Percentiles rank a stretch among this genome's conserved stretches.
phyloP scores from a whole-genome alignment of 1,284 basidiomycete genomes.

The Heterobasidion parviporum region DNA sequence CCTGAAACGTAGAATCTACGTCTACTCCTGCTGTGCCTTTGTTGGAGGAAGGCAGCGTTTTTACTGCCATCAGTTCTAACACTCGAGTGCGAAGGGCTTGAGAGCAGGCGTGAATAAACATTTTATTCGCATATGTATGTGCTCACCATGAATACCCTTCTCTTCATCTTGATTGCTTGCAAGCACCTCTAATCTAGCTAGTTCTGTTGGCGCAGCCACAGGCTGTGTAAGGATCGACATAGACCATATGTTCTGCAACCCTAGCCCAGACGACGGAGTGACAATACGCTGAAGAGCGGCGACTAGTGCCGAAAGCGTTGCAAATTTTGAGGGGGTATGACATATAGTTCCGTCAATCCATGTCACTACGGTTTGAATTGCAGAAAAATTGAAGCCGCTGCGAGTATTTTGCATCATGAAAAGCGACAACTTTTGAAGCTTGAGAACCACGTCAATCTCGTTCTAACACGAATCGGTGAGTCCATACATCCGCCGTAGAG shows the following conservation, averaged over 20 bases:
- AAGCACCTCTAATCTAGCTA: not conserved
- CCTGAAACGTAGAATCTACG: not conserved
- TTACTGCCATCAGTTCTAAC: conserved; percentile 34
- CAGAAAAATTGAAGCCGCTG: conserved; percentile 39
- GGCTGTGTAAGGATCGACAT: not conserved
- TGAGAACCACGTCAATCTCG: conserved; percentile 10
- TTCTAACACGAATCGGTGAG: conserved; percentile 2
- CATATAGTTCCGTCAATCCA: conserved; percentile 34
- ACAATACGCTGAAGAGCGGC: conserved; percentile 29
- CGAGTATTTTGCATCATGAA: conserved; percentile 24
- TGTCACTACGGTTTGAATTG: conserved; percentile 29
- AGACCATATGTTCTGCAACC: conserved; percentile 49
- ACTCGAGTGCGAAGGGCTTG: conserved; percentile 25
- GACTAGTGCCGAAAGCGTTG: conserved; percentile 20
- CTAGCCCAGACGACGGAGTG: conserved; percentile 47
- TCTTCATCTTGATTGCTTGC: not conserved
- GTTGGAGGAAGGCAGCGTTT: conserved; percentile 18
- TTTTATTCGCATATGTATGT: not conserved
- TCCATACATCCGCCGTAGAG: not conserved
- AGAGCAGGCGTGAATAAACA: conserved; percentile 11
- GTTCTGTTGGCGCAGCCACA: not conserved
- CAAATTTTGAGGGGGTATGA: conserved; percentile 24
- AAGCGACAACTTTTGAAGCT: conserved; percentile 26
- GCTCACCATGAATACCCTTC: not conserved
- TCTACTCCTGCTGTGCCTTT: conserved; percentile 8